Base-by-base conservation (phyloP, 257 asterid genomes). In the Salvia miltiorrhiza region DNA sequence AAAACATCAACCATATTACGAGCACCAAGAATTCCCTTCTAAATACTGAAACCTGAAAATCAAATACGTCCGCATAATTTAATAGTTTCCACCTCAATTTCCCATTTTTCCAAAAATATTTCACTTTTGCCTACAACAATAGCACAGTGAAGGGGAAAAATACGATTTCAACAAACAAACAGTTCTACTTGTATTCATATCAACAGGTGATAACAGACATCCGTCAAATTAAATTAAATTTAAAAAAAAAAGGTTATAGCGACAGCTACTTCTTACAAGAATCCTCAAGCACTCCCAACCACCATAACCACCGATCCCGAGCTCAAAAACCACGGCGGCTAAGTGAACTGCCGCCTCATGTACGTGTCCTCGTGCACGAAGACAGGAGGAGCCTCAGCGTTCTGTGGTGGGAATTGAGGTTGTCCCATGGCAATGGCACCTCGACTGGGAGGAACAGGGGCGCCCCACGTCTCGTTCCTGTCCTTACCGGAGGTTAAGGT, bases 361-460 rank as follows among this genome's bases (percentile, higher is more conserved):
- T 93, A 93, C 24, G 99, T 93, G 75, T 90, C 98, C 82, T 85
- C 95, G 35, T 87, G 98, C 77, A 88, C 97, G 52, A 88, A 93
- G 58, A 90, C 88, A 5, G 98, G 96, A 39, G 65, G 96, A 28
- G 65, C 86, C 67, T 79, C 88, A 20, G 81, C 30, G 7, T 37
- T 45, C 49, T 58, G 74, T 21, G 39, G 82, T 17, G 97, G 87
- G 73, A 87, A 73, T 41, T 87, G 99, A 43, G 97, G 95, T 17
- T 84, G 96, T 52, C 90, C 97, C 95, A 90, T 87, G 5, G 91
- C 96, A 73, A 93, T 83, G 64, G 88, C 88, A 52, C 86, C 86
- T 70, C 80, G 93, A 70, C 63, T 47, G 1, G 81, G 68, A n/a
- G 81, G 82, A 65, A 72, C 59, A 37, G 88, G 53, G 47, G 73